Conservation (phyloP, 371 early-diverging fungal species). For the Mortierella sp. region DNA sequence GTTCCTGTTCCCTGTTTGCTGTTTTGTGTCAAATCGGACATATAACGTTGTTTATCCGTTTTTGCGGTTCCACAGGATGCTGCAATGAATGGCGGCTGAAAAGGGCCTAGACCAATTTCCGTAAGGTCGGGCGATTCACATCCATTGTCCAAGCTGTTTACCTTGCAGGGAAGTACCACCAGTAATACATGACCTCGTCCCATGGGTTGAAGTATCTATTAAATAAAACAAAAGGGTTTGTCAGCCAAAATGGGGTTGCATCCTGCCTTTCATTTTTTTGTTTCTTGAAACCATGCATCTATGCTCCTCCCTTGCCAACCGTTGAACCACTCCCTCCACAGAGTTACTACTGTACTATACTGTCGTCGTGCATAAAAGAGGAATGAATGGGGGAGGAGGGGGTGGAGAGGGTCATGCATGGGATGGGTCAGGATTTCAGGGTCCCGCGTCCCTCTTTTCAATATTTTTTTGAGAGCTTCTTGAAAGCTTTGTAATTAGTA, state of each 20-base stretch:
- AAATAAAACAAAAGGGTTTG: not conserved
- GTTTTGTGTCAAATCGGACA: not conserved
- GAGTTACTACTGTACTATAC: not conserved
- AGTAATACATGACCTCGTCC: constrained; percentile 26
- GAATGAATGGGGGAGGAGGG: not conserved
- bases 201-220: constrained; percentile 35
- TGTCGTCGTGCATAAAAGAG: not conserved
- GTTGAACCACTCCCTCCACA: too few species aligned
- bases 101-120: not conserved
- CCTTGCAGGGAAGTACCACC: constrained; percentile 56
- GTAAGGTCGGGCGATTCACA: not conserved
- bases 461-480: too few species aligned
- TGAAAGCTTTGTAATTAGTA: too few species aligned
- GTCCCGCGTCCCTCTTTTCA: too few species aligned
- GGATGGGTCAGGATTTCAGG: too few species aligned
- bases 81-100: too few species aligned
- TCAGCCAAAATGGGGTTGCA: not conserved
- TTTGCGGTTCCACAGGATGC: too few species aligned
- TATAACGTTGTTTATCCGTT: too few species aligned
- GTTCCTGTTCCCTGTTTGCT: too few species aligned
- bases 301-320: too few species aligned
- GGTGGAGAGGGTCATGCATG: too few species aligned
- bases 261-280: not conserved
- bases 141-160: not conserved
- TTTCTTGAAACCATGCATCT: too few species aligned